phyloP scores from a whole-genome alignment of 164 flowering plant species.

The Kingdonia uniflora region DNA sequence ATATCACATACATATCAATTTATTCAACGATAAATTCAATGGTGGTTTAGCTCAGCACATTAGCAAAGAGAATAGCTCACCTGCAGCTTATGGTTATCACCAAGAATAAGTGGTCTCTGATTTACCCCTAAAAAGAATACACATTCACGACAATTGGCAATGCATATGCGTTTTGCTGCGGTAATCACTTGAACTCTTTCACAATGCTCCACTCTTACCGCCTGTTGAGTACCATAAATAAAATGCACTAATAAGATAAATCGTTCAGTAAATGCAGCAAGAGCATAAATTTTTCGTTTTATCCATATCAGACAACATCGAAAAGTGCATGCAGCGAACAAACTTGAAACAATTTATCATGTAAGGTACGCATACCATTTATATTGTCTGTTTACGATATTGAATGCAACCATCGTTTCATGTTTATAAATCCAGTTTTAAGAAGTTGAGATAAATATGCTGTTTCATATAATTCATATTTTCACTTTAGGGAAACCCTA shows the following conservation, averaged over 20 bases:
- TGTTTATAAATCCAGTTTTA: too few species aligned
- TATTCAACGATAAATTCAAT: too few species aligned
- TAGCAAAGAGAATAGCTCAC: conserved; percentile 20
- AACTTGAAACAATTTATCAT: not conserved
- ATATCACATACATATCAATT: too few species aligned
- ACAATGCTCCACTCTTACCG: conserved; percentile 91
- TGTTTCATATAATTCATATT: too few species aligned
- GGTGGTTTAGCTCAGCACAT: too few species aligned
- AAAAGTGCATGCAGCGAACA: not conserved
- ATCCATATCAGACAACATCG: not conserved
- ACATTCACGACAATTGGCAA: conserved; percentile 98
- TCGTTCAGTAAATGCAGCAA: not conserved
- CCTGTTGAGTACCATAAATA: conserved; percentile 55
- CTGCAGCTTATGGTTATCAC: conserved; percentile 93
- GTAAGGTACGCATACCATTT: not conserved
- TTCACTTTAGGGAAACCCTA: too few species aligned
- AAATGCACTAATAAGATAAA: not conserved
- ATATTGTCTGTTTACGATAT: not conserved
- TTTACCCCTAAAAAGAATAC: conserved; percentile 87
- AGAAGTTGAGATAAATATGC: too few species aligned
- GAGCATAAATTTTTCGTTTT: too few species aligned
- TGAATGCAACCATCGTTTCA: too few species aligned
- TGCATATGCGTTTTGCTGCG: conserved; percentile 79
- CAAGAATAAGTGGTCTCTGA: conserved; percentile 87
- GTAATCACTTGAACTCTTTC: conserved; percentile 87